Conservation (phyloP, 257 asterid species). For the Solanum chilense region DNA sequence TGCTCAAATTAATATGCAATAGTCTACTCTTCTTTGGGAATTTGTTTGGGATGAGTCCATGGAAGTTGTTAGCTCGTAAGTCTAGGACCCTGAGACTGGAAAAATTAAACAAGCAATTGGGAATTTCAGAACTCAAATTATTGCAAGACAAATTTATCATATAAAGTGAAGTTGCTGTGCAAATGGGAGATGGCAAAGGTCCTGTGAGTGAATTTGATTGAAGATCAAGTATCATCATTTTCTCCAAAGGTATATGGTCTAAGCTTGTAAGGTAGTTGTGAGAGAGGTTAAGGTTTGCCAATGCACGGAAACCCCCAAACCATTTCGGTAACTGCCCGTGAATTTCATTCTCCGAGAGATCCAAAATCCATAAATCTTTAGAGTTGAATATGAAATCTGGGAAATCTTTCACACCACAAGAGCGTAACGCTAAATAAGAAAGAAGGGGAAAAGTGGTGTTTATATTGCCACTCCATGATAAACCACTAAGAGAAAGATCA, state of each 20-base stretch:
- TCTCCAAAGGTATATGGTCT: background rate
- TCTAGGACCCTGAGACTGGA: rapidly evolving
- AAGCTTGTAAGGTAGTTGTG: background rate
- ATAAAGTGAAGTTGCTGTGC: rapidly evolving
- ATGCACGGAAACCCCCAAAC: background rate
- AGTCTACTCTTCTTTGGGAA: rapidly evolving
- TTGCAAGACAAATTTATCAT: background rate
- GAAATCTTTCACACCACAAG: background rate
- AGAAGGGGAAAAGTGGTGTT: background rate
- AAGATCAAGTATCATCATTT: background rate
- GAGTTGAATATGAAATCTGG: background rate
- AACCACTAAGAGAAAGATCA: background rate
- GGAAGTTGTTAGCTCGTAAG: background rate
- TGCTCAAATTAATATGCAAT: background rate
- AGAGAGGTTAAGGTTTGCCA: background rate
- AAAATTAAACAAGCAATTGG: background rate
- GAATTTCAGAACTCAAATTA: background rate
- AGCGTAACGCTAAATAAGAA: rapidly evolving
- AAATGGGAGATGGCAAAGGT: background rate
- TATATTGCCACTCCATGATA: background rate
- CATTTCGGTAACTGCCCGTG: background rate
- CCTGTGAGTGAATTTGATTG: background rate
- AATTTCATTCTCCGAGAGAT: background rate
- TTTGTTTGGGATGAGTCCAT: background rate
- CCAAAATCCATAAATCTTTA: rapidly evolving